Evolutionary conservation across 371 early-diverging fungal species (phyloP), one percentile per base, ranked within the genome.

Genomic region (Coemansia sp.): DNA sequence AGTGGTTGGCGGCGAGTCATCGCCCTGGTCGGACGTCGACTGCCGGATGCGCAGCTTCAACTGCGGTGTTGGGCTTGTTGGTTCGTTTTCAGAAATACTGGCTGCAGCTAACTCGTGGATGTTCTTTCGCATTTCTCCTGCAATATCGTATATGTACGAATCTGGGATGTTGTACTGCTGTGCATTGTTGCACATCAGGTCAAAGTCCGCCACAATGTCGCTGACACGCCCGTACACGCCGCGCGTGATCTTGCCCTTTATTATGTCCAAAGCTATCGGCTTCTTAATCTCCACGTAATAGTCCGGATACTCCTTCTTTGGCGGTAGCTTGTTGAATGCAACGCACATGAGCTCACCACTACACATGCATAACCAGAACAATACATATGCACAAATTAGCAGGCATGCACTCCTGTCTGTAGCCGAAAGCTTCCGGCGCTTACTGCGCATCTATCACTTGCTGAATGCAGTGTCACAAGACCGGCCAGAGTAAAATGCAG

Each of bases 251-350:
- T 85, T 66, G 74, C 86, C 86, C 80, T 85, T 82, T n/a, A 93
- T 91, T n/a, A 82, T 83, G 6, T 94, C 88, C 44, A 79, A 59
- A 0, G 79, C 71, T 66, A 94, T 92, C 9, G 95, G 96, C 6
- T 84, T 78, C 67, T 90, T 91, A 67, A 94, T 94, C 63, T 92
- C 79, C 24, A 88, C 82, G 77, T 94, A 95, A 71, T 95, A 96
- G 65, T 94, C 94, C 2, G 95, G 94, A 66, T 94, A 94, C 17
- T 87, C 85, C 12, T 85, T 82, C 66, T 83, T 83, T 4, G 89
- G 87, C 9, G 95, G 95, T 15, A 92, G 84, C 58, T 90, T 75
- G 68, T 75, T 75, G 48, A 75, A 75, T 8, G 71, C 62, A 46
- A 64, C 26, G 40, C 75, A 75, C 55, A 71, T 15, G 9, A 56